Base-by-base conservation (phyloP, 345 rosid genomes). In the Excoecaria agallocha region DNA sequence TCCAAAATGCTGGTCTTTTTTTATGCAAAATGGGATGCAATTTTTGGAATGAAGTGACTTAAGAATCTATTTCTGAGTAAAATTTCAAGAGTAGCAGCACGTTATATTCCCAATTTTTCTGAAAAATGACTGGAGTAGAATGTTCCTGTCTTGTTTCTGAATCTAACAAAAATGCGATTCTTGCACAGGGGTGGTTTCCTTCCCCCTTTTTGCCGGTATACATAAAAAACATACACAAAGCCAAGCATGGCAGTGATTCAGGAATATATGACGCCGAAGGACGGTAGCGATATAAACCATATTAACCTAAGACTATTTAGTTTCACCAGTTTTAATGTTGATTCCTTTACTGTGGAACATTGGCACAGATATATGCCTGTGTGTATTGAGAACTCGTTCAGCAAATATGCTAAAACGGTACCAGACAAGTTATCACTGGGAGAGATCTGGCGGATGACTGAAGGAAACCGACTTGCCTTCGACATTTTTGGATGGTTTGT, bases 361-460 rank as follows among this genome's bases (percentile, higher is more conserved):
- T 6, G 4, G 9, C 80, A 77, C 82, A 92, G 96, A 80, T 90
- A 72, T 22, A 68, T 69, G 46, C 97, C 98, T 0, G 88, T 71
- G 35, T 71, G 81, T 76, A 66, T 94, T 3, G 97, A 92, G 80
- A 77, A 81, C 81, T 84, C 86, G 17, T 92, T 90, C 62, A 90
- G 98, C 90, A 92, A 92, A 80, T 88, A 90, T 59, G 93, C 92
- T 0, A 78, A 66, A 0, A 90, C 93, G 0, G 65, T 79, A n/a
- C 94, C 93, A 0, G 86, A 90, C 79, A 90, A 85, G 84, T 49
- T 92, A 5, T 80, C 89, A 2, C 41, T 84, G 1, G 72, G 85
- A 70, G 97, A 94, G 82, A 38, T 94, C 6, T 92, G 98, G 98
- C 61, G 86, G 49, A 78, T 92, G 97, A 94, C 97, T 0, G 83